Evolutionary conservation across 352 stramenopile genomes (phyloP).

Genomic region (Plasmopara muralis): DNA sequence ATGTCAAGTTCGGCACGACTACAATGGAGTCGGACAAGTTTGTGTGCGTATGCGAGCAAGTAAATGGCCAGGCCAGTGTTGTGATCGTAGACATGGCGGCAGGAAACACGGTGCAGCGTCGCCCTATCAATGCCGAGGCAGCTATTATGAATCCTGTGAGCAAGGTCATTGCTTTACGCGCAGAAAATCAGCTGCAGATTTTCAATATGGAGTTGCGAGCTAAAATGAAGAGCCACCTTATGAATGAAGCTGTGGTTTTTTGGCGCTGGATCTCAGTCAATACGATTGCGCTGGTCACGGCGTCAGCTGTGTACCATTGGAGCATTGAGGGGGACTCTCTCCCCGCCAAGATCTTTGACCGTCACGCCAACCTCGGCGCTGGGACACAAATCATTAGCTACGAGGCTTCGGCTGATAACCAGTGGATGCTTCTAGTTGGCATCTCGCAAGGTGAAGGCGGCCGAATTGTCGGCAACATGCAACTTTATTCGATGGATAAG

Average conservation of each 20-base stretch:
- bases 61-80: constrained; percentile 83
- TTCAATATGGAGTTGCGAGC: constrained; percentile 99
- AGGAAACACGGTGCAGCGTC: constrained; percentile 84
- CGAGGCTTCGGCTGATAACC: constrained; percentile 94
- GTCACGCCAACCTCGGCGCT: constrained; percentile 89
- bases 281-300: constrained; percentile 97
- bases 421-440: constrained; percentile 98
- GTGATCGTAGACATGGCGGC: constrained; percentile 90
- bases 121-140: constrained; percentile 98
- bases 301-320: constrained; percentile 97
- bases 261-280: constrained; percentile 97
- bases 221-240: constrained; percentile 97
- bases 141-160: constrained; percentile 99
- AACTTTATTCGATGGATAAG: constrained; percentile 98
- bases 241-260: constrained; percentile 94
- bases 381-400: constrained; percentile 99
- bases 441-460: constrained; percentile 94
- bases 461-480: constrained; percentile 96
- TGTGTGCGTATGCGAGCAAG: constrained; percentile 90
- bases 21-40: constrained; percentile 98
- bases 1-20: constrained; percentile 90
- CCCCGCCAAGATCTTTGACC: constrained; percentile 97
- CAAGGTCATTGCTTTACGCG: constrained; percentile 82
- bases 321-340: constrained; percentile 88
- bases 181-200: constrained; percentile 97